Conservation (phyloP, 1,284 basidiomycete species). For the Apiotrichum domesticum region DNA sequence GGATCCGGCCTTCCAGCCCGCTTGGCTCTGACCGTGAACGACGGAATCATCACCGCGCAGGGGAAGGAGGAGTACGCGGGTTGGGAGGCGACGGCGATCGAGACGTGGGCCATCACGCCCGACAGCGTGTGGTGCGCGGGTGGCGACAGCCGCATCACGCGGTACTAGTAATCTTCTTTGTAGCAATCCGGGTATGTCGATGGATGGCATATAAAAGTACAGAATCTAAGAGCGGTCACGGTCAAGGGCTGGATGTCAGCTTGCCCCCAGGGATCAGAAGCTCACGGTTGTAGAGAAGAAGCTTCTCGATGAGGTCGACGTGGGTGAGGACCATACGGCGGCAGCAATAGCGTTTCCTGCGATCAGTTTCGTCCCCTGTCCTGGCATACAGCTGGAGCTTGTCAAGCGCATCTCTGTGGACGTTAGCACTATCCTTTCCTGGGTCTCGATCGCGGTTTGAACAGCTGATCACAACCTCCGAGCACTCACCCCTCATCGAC, state of each 20-base stretch:
- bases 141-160: slow-evolving; percentile 33
- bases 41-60: slow-evolving; percentile 5
- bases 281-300: slow-evolving; percentile 92
- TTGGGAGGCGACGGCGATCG: slow-evolving; percentile 42
- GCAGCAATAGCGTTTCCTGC: slow-evolving; percentile 83
- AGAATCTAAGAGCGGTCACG: slow-evolving; percentile 16
- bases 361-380: not conserved
- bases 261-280: slow-evolving; percentile 21
- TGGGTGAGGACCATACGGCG: slow-evolving; percentile 96
- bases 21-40: slow-evolving; percentile 14
- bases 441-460: too few relatives aligned
- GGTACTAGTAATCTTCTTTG: slow-evolving; percentile 22
- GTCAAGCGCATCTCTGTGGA: slow-evolving; percentile 76
- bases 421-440: not conserved
- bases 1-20: slow-evolving; percentile 40
- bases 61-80: slow-evolving; percentile 42
- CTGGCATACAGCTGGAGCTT: slow-evolving; percentile 61
- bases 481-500: slow-evolving; percentile 71
- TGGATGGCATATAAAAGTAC: slow-evolving; percentile 13
- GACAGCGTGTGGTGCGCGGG: slow-evolving; percentile 40
- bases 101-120: slow-evolving; percentile 25
- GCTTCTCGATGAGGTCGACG: slow-evolving; percentile 85
- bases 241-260: slow-evolving; percentile 12
- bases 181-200: not conserved
- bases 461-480: too few relatives aligned